Evolutionary conservation across 495 filamentous ascomycete genomes (phyloP).

Genomic region (Penicillium fimorum): DNA sequence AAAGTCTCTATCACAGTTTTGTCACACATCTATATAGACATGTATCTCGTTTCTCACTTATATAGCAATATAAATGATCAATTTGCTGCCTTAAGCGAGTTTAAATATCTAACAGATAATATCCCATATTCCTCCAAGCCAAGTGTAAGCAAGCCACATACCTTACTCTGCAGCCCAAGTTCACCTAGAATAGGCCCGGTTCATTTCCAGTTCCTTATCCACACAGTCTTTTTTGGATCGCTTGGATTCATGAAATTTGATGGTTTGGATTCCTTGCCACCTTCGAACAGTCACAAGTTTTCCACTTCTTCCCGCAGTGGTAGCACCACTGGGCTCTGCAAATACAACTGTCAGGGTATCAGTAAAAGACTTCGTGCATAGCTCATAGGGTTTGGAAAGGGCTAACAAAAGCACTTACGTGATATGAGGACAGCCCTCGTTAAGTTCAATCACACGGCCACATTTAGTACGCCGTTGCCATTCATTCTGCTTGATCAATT

Average conservation of each 20-base stretch:
- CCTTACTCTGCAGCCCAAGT: not conserved
- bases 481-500: constrained; percentile 13
- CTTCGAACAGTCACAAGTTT: not conserved
- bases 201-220: not conserved
- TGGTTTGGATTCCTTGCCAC: not conserved
- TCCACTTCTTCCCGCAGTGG: not conserved
- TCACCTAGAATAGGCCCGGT: not conserved
- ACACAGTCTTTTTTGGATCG: not conserved
- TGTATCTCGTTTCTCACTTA: too few species aligned
- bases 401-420: not conserved
- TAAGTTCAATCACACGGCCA: not conserved
- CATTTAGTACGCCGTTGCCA: constrained; percentile 25
- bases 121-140: not conserved
- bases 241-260: not conserved
- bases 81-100: not conserved
- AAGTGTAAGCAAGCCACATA: not conserved
- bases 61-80: not conserved
- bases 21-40: too few species aligned
- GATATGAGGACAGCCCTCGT: not conserved
- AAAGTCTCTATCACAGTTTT: too few species aligned
- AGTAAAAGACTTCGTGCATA: not conserved
- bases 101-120: not conserved
- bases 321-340: constrained; percentile 5
- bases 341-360: not conserved
- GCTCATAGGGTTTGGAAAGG: not conserved